Evolutionary conservation across 768 basidiomycete genomes (phyloP).

Genomic region (Lanmaoa rubissima): DNA sequence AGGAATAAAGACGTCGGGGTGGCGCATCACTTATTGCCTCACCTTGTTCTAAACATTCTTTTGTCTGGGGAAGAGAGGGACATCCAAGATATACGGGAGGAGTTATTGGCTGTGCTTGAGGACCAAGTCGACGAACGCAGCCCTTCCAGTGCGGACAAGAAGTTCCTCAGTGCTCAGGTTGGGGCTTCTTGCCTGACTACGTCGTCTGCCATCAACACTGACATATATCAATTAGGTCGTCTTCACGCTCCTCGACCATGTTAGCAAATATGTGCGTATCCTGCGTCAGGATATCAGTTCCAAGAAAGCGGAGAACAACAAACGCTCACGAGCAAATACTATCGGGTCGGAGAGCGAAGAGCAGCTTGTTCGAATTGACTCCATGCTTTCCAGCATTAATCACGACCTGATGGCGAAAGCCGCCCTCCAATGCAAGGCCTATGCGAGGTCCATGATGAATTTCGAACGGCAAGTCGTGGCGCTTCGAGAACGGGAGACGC

Average conservation of each 20-base stretch:
- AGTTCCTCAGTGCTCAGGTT: constrained; percentile 92
- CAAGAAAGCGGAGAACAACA: constrained; percentile 48
- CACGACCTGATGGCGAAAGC: constrained; percentile 89
- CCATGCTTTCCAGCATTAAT: constrained; percentile 78
- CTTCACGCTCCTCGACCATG: constrained; percentile 92
- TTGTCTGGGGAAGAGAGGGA: constrained; percentile 69
- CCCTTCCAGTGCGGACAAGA: constrained; percentile 68
- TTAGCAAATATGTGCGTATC: constrained; percentile 84
- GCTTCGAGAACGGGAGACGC: constrained; percentile 40
- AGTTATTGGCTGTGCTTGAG: constrained; percentile 77
- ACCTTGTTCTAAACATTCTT: constrained; percentile 84
- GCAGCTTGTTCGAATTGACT: constrained; percentile 73
- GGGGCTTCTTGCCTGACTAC: neutral
- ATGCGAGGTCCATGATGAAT: constrained; percentile 91
- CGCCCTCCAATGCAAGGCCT: constrained; percentile 91
- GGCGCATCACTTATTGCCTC: constrained; percentile 88
- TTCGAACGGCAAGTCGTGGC: constrained; percentile 81
- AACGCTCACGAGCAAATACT: constrained; percentile 44
- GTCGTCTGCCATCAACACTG: neutral
- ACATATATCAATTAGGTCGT: constrained; percentile 60
- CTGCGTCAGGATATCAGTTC: constrained; percentile 62
- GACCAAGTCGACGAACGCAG: constrained; percentile 77
- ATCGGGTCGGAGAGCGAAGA: constrained; percentile 44
- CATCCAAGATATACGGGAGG: constrained; percentile 61
- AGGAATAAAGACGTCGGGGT: constrained; percentile 90